A percentile compares a stretch with the other conserved stretches of the same genome.
Evolutionary conservation across 192 early-diverging fungal species (phyloP).

Genomic region (Coemansia sp.): DNA sequence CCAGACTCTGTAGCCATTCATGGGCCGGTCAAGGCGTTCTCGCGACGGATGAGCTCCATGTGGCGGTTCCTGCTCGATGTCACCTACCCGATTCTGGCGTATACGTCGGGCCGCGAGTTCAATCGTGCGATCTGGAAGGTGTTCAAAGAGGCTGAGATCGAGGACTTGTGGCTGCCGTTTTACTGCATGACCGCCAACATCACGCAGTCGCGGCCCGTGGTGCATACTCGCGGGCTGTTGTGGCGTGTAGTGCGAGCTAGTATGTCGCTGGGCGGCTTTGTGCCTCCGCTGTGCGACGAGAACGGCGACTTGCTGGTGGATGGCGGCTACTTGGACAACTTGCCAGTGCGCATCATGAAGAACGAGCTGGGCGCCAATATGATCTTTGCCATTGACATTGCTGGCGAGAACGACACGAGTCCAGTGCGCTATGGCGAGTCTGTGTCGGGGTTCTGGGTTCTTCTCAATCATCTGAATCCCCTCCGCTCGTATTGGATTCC

Average conservation of each 20-base stretch:
- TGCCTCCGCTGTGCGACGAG: slow-evolving; percentile 91
- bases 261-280: slow-evolving; percentile 94
- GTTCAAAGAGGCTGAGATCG: slow-evolving; percentile 88
- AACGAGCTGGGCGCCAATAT: slow-evolving; percentile 78
- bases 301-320: slow-evolving; percentile 97
- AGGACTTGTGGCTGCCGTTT: slow-evolving; percentile 97
- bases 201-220: slow-evolving; percentile 90
- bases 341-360: slow-evolving; percentile 84
- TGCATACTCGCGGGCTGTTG: slow-evolving; percentile 88
- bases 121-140: slow-evolving; percentile 96
- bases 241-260: slow-evolving; percentile 98
- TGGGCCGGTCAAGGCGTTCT: slow-evolving; percentile 83
- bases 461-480: slow-evolving; percentile 80
- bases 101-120: slow-evolving; percentile 93
- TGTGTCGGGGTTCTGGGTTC: slow-evolving; percentile 89
- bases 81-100: slow-evolving; percentile 90
- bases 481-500: slow-evolving; percentile 74
- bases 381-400: slow-evolving; percentile 95
- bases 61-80: slow-evolving; percentile 92
- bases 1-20: slow-evolving; percentile 85
- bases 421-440: slow-evolving; percentile 88
- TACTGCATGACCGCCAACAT: slow-evolving; percentile 96
- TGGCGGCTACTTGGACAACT: slow-evolving; percentile 97
- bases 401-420: slow-evolving; percentile 88
- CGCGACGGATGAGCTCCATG: slow-evolving; percentile 70